Evolutionary conservation across 345 rosid genomes (phyloP).

Genomic region (Populus pruinosa): DNA sequence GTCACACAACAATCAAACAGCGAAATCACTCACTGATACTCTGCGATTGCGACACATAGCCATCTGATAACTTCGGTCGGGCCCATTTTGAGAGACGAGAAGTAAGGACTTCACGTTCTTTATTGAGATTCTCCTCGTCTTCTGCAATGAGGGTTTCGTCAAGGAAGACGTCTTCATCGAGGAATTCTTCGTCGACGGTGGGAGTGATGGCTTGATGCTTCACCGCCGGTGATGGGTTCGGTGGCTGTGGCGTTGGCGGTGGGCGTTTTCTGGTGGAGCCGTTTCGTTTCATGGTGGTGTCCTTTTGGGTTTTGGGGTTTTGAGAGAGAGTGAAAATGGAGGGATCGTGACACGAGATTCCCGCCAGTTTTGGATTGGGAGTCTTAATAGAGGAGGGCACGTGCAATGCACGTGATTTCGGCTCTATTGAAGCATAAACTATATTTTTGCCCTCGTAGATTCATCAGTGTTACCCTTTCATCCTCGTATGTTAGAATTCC

Average conservation of each 20-base stretch:
- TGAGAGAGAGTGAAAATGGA: background rate
- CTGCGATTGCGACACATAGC: slow-evolving; percentile 49
- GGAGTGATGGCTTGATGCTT: slow-evolving; percentile 49
- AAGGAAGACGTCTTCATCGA: slow-evolving; percentile 77
- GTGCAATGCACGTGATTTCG: background rate
- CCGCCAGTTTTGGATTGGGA: slow-evolving; percentile 34
- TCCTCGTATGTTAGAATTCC: no score
- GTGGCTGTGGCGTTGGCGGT: slow-evolving; percentile 35
- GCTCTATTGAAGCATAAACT: no score
- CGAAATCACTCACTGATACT: slow-evolving; percentile 47
- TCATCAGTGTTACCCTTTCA: no score
- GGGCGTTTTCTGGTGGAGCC: slow-evolving; percentile 63
- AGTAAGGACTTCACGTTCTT: slow-evolving; percentile 65
- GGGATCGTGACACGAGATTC: slow-evolving; percentile 21
- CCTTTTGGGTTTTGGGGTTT: background rate
- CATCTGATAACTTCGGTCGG: slow-evolving; percentile 66
- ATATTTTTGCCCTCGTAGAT: no score
- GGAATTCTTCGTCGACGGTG: slow-evolving; percentile 63
- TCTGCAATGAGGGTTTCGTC: slow-evolving; percentile 72
- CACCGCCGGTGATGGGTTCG: slow-evolving; percentile 38
- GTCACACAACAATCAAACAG: background rate
- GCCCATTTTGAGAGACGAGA: slow-evolving; percentile 66
- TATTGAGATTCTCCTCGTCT: slow-evolving; percentile 66
- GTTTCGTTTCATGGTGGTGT: slow-evolving; percentile 38
- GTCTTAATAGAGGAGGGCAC: background rate